phyloP scores from a whole-genome alignment of 371 early-diverging fungal species.

The Encephalitozoon hellem region DNA sequence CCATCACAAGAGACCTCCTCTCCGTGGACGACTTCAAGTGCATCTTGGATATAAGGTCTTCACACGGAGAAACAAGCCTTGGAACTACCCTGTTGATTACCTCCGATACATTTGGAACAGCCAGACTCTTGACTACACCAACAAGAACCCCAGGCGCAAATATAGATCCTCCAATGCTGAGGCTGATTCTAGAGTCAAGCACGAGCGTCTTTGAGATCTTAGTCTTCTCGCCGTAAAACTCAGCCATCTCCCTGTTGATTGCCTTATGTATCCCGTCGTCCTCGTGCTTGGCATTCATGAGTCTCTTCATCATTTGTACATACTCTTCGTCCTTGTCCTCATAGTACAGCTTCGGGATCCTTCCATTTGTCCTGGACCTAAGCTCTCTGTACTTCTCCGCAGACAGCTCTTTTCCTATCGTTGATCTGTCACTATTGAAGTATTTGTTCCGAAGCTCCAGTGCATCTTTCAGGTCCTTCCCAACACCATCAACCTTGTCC shows the following conservation, averaged over 20 bases:
- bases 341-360: background rate
- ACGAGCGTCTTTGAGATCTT: background rate
- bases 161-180: constrained; percentile 55
- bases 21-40: constrained; percentile 29
- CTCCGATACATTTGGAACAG: constrained; percentile 21
- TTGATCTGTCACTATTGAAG: constrained; percentile 33
- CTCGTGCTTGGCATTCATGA: constrained; percentile 4
- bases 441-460: constrained; percentile 28
- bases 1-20: constrained; percentile 43
- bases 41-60: constrained; percentile 27
- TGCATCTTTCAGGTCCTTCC: background rate
- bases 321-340: constrained; percentile 23
- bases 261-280: constrained; percentile 15
- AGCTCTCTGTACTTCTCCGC: constrained; percentile 5
- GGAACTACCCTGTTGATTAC: constrained; percentile 30
- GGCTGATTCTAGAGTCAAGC: constrained; percentile 39
- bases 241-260: constrained; percentile 30
- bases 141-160: constrained; percentile 46
- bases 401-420: constrained; percentile 30
- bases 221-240: constrained; percentile 32
- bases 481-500: background rate
- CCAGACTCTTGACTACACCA: constrained; percentile 1
- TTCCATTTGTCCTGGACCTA: background rate
- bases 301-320: constrained; percentile 21
- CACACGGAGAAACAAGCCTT: constrained; percentile 37